A percentile compares a stretch with the other conserved stretches of the same genome.
These are phyloP conservation scores for Eucalyptus polyanthemos DNA, from an alignment of 345 rosid species.

Conservation along the genomic window DNA sequence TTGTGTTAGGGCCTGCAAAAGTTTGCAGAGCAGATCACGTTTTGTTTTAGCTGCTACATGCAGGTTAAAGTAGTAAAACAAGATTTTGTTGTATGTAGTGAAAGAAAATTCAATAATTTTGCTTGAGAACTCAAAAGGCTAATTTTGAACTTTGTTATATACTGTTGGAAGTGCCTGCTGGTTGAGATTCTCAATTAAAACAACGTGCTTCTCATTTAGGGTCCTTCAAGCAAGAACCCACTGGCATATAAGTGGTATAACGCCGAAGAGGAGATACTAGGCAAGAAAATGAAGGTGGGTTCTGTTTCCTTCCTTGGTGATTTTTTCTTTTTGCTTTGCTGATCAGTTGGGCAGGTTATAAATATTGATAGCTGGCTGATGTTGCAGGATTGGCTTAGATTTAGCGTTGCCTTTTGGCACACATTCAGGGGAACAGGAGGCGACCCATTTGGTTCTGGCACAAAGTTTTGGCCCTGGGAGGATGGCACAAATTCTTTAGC, in stretches of 20 bases:
- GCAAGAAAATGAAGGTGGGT: conserved; percentile 92
- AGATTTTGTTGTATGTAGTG: neutral
- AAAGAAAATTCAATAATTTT: neutral
- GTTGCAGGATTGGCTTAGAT: conserved; percentile 90
- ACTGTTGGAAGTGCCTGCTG: neutral
- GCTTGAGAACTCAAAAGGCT: neutral
- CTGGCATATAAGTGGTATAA: conserved; percentile 88
- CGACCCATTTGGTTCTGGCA: conserved; percentile 67
- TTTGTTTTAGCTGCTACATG: neutral
- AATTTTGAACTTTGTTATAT: neutral
- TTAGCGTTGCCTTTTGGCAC: conserved; percentile 98
- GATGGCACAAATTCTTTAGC: conserved; percentile 87
- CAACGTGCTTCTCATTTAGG: conserved; percentile 20
- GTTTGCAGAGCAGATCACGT: neutral
- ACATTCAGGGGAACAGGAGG: conserved; percentile 86
- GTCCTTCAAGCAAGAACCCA: conserved; percentile 64
- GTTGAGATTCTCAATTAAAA: neutral
- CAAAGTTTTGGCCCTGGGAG: conserved; percentile 97
- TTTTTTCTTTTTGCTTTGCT: neutral
- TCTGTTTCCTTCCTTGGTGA: neutral
- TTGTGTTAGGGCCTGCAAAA: neutral
- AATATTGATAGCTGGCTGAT: neutral
- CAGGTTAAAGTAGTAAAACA: neutral
- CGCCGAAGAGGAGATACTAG: conserved; percentile 81
- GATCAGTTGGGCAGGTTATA: neutral